Conservation (phyloP, 768 basidiomycete species). For the Flagelloscypha sp. region DNA sequence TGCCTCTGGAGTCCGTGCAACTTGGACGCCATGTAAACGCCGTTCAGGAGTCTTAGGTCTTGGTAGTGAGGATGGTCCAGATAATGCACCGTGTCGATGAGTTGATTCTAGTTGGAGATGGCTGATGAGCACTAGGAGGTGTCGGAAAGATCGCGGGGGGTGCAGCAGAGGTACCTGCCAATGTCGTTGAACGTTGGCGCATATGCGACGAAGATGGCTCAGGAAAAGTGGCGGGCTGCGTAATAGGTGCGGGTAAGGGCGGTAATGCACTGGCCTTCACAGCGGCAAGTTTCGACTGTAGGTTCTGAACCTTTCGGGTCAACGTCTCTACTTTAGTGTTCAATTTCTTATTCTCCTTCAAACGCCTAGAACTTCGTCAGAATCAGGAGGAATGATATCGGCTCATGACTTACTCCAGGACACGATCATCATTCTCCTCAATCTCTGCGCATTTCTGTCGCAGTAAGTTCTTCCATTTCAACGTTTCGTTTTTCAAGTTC, state of each 20-base stretch:
- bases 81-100: too few relatives aligned
- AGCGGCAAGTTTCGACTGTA: slow-evolving; percentile 59
- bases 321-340: slow-evolving; percentile 60
- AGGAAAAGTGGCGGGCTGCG: slow-evolving; percentile 9
- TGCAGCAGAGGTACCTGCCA: slow-evolving; percentile 6
- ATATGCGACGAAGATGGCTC: slow-evolving; percentile 4
- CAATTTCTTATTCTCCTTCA: slow-evolving; percentile 78
- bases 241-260: slow-evolving; percentile 11
- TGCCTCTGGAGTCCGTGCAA: slow-evolving; percentile 45
- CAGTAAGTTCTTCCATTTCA: slow-evolving; percentile 71
- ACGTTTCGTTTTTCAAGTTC: slow-evolving; percentile 63
- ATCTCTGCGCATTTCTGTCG: slow-evolving; percentile 66
- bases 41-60: slow-evolving; percentile 50
- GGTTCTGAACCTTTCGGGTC: slow-evolving; percentile 61
- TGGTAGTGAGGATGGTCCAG: slow-evolving; percentile 34
- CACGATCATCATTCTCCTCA: slow-evolving; percentile 77
- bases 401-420: slow-evolving; percentile 54
- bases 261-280: slow-evolving; percentile 30
- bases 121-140: slow-evolving; percentile 13
- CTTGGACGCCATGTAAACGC: slow-evolving; percentile 21
- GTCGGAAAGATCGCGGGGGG: slow-evolving; percentile 6
- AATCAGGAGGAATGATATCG: not conserved
- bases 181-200: slow-evolving; percentile 6
- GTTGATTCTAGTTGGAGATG: too few relatives aligned
- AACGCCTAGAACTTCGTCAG: slow-evolving; percentile 36